Percentiles rank a stretch among this genome's conserved stretches.
These are phyloP conservation scores for Acacia pycnantha DNA, from an alignment of 331 rosid genomes.

Conservation along the genomic window DNA sequence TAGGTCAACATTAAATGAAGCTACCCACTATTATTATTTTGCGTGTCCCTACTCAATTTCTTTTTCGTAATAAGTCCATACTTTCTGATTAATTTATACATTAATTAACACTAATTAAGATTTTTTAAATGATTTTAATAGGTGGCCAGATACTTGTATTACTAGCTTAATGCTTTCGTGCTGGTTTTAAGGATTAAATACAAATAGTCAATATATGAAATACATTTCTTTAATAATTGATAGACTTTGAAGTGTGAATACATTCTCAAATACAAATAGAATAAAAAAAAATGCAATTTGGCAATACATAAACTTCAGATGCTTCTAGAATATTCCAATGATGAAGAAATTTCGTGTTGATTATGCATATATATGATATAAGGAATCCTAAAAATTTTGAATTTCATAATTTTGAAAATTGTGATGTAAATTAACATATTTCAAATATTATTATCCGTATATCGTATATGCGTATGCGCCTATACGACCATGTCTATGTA, in stretches of 20 bases:
- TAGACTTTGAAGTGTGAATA: not conserved
- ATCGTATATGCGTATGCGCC: too few relatives aligned
- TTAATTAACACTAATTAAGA: not conserved
- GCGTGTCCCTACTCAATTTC: not conserved
- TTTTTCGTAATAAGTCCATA: not conserved
- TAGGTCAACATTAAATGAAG: not conserved
- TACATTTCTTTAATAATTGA: not conserved
- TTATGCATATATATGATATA: too few relatives aligned
- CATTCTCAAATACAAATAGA: not conserved
- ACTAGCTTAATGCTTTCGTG: not conserved
- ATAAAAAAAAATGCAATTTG: not conserved
- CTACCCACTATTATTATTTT: not conserved
- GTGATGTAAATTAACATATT: too few relatives aligned
- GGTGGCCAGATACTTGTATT: not conserved
- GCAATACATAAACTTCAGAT: not conserved
- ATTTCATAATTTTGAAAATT: not conserved
- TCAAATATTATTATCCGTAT: too few relatives aligned
- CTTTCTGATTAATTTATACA: not conserved
- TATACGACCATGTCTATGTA: too few relatives aligned
- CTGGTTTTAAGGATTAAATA: not conserved
- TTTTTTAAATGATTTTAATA: not conserved
- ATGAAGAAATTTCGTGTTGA: not conserved
- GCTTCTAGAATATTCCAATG: not conserved
- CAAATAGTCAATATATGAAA: not conserved
- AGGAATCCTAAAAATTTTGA: not conserved